Base-by-base conservation (phyloP, 2,329 filamentous ascomycete genomes). In the Dothistroma septosporum region DNA sequence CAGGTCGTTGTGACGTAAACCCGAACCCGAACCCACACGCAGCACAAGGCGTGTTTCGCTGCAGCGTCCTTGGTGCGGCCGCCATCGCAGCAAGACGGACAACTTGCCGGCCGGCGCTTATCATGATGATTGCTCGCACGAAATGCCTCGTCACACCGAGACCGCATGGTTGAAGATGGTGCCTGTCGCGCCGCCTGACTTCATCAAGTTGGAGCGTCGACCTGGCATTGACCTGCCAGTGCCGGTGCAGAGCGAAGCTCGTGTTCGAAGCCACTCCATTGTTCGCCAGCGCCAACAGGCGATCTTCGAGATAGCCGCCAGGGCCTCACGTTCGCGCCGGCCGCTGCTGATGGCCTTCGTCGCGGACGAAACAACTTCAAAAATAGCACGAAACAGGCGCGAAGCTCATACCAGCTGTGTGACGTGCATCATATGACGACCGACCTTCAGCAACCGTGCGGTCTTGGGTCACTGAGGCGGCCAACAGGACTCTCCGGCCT, bases 361-460 rank as follows among this genome's bases (percentile, higher is more conserved):
- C 57, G 48, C 58, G 44, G 57, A 54, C 57, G 53, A 60, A 54
- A 47, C 41, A 21, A 35, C 19, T 57, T 60, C 44, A 61, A 60
- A 28, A 59, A 66, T 69, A 67, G 61, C 61, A 60, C 61, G 66
- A 70, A 71, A 71, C 69, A 71, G 67, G 68, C 71, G 71, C 71
- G 70, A 65, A 59, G 66, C 63, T 63, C 60, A 55, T 59, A 58
- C 48, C 46, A 58, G 59, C 47, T 53, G 54, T 60, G 62, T 63
- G 58, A 59, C 33, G 50, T 58, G 61, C 58, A 57, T 50, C 64
- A 24, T 58, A 65, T 66, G 61, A 67, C 62, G 66, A 62, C 54
- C 60, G 50, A 53, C 44, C 52, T 64, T 59, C 61, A 63, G 58
- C 52, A 61, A 61, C 60, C 59, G 61, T 65, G 49, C 62, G 31